phyloP scores from a whole-genome alignment of 2,329 filamentous ascomycete genomes.

The Pseudogymnoascus sp. region DNA sequence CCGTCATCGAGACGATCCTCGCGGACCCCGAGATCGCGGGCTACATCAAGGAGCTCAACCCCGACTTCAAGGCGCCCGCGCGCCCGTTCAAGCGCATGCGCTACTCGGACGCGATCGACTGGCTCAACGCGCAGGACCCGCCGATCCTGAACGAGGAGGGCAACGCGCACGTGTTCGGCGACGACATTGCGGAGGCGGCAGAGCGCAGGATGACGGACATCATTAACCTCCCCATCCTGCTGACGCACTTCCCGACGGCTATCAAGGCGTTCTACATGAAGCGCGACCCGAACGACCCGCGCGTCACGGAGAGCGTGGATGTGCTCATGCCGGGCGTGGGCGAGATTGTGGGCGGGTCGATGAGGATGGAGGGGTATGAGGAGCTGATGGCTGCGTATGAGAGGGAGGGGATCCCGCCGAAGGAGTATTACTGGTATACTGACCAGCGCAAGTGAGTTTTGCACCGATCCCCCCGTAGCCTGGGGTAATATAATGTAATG shows the following conservation, averaged over 20 bases:
- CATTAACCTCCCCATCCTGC: conserved; percentile 90
- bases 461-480: too few relatives aligned
- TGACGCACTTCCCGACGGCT: conserved; percentile 93
- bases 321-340: conserved; percentile 83
- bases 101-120: conserved; percentile 88
- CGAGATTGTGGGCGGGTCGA: conserved; percentile 91
- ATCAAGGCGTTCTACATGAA: conserved; percentile 99
- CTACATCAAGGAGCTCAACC: conserved; percentile 81
- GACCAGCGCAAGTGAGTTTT: conserved; percentile 81
- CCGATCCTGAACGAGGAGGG: conserved; percentile 86
- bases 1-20: conserved; percentile 71
- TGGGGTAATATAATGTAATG: neutral
- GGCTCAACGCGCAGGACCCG: conserved; percentile 75
- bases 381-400: conserved; percentile 85
- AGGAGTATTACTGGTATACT: conserved; percentile 96
- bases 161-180: conserved; percentile 81
- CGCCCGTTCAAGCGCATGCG: conserved; percentile 91
- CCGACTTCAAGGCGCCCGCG: conserved; percentile 70
- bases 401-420: conserved; percentile 74
- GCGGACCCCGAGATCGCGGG: conserved; percentile 63
- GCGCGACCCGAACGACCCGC: conserved; percentile 66
- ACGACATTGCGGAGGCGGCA: conserved; percentile 96
- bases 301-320: conserved; percentile 91
- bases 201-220: conserved; percentile 96
- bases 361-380: conserved; percentile 90